These are phyloP conservation scores for Vaccinium corymbosum DNA, from an alignment of 148 eudicot species.

Conservation along the genomic window DNA sequence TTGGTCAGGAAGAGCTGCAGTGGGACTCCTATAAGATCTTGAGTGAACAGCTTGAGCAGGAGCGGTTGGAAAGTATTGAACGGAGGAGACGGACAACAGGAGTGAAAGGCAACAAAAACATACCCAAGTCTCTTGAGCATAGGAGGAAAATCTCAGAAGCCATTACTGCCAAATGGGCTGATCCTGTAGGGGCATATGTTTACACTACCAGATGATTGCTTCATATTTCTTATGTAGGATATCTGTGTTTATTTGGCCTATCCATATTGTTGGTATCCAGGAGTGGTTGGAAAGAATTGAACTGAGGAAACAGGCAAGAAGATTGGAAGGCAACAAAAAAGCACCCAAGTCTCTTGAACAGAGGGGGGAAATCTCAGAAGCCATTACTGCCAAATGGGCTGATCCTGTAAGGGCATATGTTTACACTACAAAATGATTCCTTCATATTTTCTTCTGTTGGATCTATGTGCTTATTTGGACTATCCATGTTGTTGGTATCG, in stretches of 20 bases:
- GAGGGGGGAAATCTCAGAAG: constrained; percentile 71
- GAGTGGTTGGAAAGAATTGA: constrained; percentile 74
- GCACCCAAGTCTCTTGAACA: constrained; percentile 90
- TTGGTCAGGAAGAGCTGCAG: constrained; percentile 65
- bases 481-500: not conserved
- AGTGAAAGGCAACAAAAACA: constrained; percentile 57
- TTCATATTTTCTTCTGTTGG: not conserved
- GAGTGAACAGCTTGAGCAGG: constrained; percentile 52
- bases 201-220: not conserved
- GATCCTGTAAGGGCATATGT: constrained; percentile 70
- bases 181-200: constrained; percentile 60
- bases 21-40: constrained; percentile 80
- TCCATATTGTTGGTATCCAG: not conserved
- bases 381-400: constrained; percentile 95
- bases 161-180: constrained; percentile 93
- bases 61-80: constrained; percentile 71
- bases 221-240: too few relatives aligned
- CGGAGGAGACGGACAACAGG: constrained; percentile 38
- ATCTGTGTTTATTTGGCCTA: too few relatives aligned
- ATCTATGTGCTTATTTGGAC: constrained; percentile 1
- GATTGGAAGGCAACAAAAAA: constrained; percentile 52
- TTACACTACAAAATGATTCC: not conserved
- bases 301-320: constrained; percentile 39
- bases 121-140: constrained; percentile 81
- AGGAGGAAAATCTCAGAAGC: constrained; percentile 78